phyloP scores from a whole-genome alignment of 257 asterid species.

The Solanum habrochaites region DNA sequence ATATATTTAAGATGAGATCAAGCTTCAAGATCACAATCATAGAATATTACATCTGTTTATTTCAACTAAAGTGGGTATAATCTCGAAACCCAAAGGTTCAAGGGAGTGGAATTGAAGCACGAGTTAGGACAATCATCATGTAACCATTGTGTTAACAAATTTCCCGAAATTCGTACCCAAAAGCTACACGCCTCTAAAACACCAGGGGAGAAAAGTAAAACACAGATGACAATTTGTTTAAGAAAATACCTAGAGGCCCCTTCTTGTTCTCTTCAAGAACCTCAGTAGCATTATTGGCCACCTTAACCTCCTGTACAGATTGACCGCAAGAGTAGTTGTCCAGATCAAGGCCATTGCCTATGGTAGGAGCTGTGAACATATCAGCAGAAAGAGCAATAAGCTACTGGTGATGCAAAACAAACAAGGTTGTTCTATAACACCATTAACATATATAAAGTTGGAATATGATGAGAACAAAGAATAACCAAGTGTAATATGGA shows the following conservation, averaged over 20 bases:
- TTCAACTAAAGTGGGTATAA: too few species aligned
- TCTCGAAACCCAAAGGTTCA: not conserved
- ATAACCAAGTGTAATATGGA: not conserved
- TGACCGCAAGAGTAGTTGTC: slow-evolving; percentile 64
- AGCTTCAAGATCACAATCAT: too few species aligned
- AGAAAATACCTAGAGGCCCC: slow-evolving; percentile 25
- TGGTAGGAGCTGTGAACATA: slow-evolving; percentile 37
- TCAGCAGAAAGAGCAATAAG: not conserved
- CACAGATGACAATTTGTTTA: not conserved
- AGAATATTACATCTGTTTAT: too few species aligned
- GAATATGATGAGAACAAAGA: not conserved
- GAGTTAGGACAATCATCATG: not conserved
- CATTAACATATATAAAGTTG: not conserved
- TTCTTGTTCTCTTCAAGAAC: slow-evolving; percentile 23
- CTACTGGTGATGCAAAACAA: not conserved
- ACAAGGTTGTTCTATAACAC: not conserved
- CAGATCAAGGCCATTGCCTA: slow-evolving; percentile 63
- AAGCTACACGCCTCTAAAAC: too few species aligned
- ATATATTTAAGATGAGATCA: too few species aligned
- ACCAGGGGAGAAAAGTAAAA: not conserved
- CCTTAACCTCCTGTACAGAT: slow-evolving; percentile 22
- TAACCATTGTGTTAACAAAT: not conserved
- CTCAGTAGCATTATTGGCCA: slow-evolving; percentile 2
- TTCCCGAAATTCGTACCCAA: not conserved
- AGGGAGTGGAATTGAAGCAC: not conserved